Conservation (phyloP, 352 stramenopile genomes). For the Aphanomyces euteiches region DNA sequence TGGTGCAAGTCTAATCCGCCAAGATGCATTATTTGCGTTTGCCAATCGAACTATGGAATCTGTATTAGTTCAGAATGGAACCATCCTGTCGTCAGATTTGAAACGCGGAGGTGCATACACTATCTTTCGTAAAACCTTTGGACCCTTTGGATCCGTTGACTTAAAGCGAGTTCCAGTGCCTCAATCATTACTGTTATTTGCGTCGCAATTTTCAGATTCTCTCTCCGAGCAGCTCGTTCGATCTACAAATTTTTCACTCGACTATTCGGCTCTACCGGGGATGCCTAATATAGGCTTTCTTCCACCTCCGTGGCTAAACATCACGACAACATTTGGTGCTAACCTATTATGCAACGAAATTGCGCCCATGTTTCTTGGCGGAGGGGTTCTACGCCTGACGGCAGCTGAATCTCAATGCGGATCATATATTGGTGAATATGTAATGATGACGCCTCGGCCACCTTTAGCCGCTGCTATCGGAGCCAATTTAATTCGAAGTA, state of each 20-base stretch:
- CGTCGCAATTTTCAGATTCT: background rate
- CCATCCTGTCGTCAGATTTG: background rate
- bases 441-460: background rate
- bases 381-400: background rate
- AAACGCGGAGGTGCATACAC: background rate
- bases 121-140: background rate
- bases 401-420: background rate
- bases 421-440: background rate
- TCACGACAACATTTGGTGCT: background rate
- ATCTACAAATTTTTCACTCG: background rate
- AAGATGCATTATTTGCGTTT: slow-evolving; percentile 9
- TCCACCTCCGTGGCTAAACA: background rate
- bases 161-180: background rate
- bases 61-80: slow-evolving; percentile 9
- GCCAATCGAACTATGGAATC: background rate
- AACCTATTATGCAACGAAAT: background rate
- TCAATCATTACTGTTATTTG: background rate
- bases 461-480: background rate
- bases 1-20: slow-evolving; percentile 8
- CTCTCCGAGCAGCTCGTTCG: background rate
- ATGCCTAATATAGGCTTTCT: background rate
- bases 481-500: background rate
- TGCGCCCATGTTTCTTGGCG: background rate
- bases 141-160: slow-evolving; percentile 20
- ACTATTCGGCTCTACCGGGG: background rate